A percentile compares a stretch with the other conserved stretches of the same genome.
Evolutionary conservation across 345 rosid genomes (phyloP).

Genomic region (Camelina hispida): DNA sequence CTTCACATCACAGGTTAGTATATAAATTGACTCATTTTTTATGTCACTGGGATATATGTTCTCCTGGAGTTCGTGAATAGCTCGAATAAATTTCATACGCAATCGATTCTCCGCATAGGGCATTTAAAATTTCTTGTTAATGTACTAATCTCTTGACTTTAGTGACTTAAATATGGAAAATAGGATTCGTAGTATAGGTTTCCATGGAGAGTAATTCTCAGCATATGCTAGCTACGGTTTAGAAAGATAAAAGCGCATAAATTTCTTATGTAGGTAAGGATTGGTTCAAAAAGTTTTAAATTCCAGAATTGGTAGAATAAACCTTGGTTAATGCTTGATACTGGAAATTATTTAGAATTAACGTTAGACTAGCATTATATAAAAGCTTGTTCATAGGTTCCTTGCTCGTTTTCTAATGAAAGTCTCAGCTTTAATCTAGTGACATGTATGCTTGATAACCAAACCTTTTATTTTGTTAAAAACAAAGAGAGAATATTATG

Average conservation of each 20-base stretch:
- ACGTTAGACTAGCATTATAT: constrained; percentile 20
- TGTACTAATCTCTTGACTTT: constrained; percentile 34
- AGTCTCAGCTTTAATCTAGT: constrained; percentile 32
- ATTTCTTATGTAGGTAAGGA: constrained; percentile 22
- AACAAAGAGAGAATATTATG: constrained; percentile 35
- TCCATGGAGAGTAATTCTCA: constrained; percentile 35
- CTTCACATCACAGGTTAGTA: constrained; percentile 30
- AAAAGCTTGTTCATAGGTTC: constrained; percentile 32
- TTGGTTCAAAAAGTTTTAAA: constrained; percentile 23
- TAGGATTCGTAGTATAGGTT: constrained; percentile 20
- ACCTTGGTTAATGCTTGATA: constrained; percentile 34
- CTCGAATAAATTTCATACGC: constrained; percentile 27
- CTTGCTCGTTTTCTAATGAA: constrained; percentile 35
- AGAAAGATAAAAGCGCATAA: not conserved
- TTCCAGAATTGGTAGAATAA: constrained; percentile 33
- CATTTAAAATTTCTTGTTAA: constrained; percentile 28
- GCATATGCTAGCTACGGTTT: constrained; percentile 43
- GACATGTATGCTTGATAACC: constrained; percentile 42
- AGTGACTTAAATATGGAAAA: constrained; percentile 12
- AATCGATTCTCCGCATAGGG: constrained; percentile 23
- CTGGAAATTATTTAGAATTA: constrained; percentile 26
- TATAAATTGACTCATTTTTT: constrained; percentile 21
- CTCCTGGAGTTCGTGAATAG: constrained; percentile 12
- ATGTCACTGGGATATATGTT: not conserved
- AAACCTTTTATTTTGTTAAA: constrained; percentile 24